Conservation (phyloP, 2,329 filamentous ascomycete species). For the Rhynchosporium graminicola region DNA sequence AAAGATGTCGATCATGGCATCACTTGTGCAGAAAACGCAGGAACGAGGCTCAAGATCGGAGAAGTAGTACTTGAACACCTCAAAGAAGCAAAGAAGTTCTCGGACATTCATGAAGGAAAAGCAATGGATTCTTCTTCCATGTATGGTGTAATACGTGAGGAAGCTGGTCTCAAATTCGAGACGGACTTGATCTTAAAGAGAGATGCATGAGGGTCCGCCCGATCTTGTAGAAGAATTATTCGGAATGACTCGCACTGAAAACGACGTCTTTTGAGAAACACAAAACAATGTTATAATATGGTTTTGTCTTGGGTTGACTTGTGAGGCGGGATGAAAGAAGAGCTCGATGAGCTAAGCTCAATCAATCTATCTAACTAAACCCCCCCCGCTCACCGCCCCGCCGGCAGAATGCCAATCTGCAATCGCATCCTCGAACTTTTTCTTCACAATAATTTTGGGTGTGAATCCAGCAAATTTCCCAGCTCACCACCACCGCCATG, state of each 20-base stretch:
- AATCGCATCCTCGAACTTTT: conserved; percentile 16
- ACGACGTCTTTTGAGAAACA: no score
- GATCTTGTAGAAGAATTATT: no score
- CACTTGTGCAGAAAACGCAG: conserved; percentile 44
- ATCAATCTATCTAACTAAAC: not conserved
- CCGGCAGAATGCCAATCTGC: not conserved
- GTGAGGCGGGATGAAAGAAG: conserved; percentile 3
- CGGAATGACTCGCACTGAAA: no score
- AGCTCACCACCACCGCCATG: conserved; percentile 54
- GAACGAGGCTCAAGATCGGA: conserved; percentile 45
- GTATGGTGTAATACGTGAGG: conserved; percentile 49
- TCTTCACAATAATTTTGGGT: conserved; percentile 14
- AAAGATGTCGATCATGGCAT: conserved; percentile 55
- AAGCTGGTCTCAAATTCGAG: conserved; percentile 49
- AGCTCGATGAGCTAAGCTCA: conserved; percentile 1
- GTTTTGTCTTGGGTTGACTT: no score
- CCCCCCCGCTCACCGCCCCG: conserved; percentile 8
- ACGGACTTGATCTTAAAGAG: conserved; percentile 40
- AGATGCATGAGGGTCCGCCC: not conserved
- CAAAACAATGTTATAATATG: no score
- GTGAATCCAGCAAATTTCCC: not conserved
- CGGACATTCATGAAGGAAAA: conserved; percentile 40
- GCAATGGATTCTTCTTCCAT: conserved; percentile 52
- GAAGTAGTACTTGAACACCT: conserved; percentile 48
- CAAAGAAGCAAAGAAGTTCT: conserved; percentile 45